A percentile compares a stretch with the other conserved stretches of the same genome.
Conservation (phyloP, 2,329 filamentous ascomycete genomes). For the Decorospora gaudefroyi region DNA sequence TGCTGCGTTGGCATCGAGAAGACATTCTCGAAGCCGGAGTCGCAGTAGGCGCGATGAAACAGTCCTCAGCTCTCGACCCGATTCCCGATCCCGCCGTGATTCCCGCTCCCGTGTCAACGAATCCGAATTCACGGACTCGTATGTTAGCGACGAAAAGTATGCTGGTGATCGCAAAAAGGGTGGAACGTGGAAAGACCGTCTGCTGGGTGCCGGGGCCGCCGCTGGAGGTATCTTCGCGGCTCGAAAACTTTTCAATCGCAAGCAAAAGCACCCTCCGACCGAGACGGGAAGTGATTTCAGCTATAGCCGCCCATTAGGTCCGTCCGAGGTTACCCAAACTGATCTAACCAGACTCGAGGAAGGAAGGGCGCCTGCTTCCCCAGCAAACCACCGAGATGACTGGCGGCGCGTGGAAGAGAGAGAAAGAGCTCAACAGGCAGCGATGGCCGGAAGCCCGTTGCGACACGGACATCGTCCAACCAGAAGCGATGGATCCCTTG, state of each 20-base stretch:
- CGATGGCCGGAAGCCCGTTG: slow-evolving; percentile 55
- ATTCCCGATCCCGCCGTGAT: slow-evolving; percentile 36
- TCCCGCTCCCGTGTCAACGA: slow-evolving; percentile 37
- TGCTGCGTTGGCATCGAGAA: slow-evolving; percentile 54
- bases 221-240: slow-evolving; percentile 49
- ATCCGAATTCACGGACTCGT: slow-evolving; percentile 41
- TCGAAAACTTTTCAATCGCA: slow-evolving; percentile 63
- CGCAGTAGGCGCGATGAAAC: slow-evolving; percentile 35
- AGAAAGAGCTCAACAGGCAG: slow-evolving; percentile 46
- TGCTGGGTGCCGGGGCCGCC: slow-evolving; percentile 53
- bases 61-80: slow-evolving; percentile 43
- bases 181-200: slow-evolving; percentile 52
- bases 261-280: slow-evolving; percentile 48
- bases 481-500: slow-evolving; percentile 46
- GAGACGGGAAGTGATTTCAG: slow-evolving; percentile 60
- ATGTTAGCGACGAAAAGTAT: slow-evolving; percentile 52
- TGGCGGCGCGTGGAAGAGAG: slow-evolving; percentile 48
- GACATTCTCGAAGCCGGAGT: slow-evolving; percentile 50
- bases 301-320: slow-evolving; percentile 58
- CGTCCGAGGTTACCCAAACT: slow-evolving; percentile 54
- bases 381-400: slow-evolving; percentile 41
- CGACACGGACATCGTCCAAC: slow-evolving; percentile 37
- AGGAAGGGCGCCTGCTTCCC: slow-evolving; percentile 57
- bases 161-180: slow-evolving; percentile 34
- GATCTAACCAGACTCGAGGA: slow-evolving; percentile 58